Base-by-base conservation (phyloP, 495 filamentous ascomycete species). In the Aspergillus baeticus region DNA sequence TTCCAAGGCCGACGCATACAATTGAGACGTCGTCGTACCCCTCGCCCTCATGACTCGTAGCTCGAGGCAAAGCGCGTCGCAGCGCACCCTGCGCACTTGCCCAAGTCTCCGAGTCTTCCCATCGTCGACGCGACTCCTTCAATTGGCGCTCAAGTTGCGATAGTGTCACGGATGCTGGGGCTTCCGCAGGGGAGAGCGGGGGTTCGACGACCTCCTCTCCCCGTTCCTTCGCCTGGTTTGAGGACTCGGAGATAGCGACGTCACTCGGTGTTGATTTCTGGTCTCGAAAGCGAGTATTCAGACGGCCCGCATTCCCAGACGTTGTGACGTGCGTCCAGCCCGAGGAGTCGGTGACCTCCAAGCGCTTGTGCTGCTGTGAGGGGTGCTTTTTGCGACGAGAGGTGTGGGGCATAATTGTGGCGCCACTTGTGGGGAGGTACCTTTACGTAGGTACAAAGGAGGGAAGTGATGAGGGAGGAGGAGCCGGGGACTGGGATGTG, bases 241-340 rank as follows among this genome's bases (percentile, higher is more conserved):
- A 8, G 29, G n/a, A n/a, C n/a, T 22, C 18, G 42, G 21, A 8
- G 45, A 33, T 15, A 31, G 17, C 18, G 10, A 4, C 44, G 18
- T 35, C 2, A 5, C 21, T 15, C 1, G 6, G 34, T n/a, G n/a
- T n/a, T n/a, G n/a, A n/a, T 21, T 34, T 21, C 34, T 20, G 34
- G 33, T 23, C 26, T 46, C 43, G 44, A n/a, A n/a, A n/a, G n/a
- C 57, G 33, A 33, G 29, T 37, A 31, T 20, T 50, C 26, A 53
- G 51, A 15, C 66, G 64, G 20, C 60, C 61, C 41, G 66, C 65
- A 42, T 60, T 59, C 13, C 63, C 63, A 52, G 38, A 54, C 22
- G 64, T 73, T 39, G 74, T 68, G 59, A 84, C 73, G 64, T 84
- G 81, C 29, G 80, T 81, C 82, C 82, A 85, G 70, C 82, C 81